A percentile compares a stretch with the other conserved stretches of the same genome.
Evolutionary conservation across 208 protist species (phyloP).

Genomic region (Angomonas deanei): DNA sequence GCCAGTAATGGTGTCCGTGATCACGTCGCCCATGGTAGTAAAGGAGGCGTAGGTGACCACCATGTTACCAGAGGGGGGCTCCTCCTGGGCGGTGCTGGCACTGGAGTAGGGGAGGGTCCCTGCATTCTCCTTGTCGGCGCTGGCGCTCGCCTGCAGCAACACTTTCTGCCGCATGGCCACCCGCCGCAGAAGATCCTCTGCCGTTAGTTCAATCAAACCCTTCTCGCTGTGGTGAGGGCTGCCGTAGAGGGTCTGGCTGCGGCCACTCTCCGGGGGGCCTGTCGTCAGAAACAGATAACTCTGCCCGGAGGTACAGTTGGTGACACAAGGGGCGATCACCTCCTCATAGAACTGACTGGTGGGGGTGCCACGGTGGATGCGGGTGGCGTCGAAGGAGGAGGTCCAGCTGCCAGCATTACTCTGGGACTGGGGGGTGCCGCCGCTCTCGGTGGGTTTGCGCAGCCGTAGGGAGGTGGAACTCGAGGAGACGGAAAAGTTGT

Average conservation of each 20-base stretch:
- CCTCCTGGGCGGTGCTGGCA: not conserved
- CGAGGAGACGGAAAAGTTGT: conserved; percentile 37
- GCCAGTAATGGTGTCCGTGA: conserved; percentile 52
- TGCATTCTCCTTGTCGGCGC: conserved; percentile 2
- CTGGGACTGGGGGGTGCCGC: not conserved
- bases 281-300: conserved; percentile 80
- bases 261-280: conserved; percentile 71
- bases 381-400: conserved; percentile 55
- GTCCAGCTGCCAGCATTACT: conserved; percentile 29
- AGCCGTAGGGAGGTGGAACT: not conserved
- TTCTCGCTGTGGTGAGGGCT: conserved; percentile 72
- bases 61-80: conserved; percentile 15
- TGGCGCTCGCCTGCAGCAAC: conserved; percentile 13
- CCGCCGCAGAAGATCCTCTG: conserved; percentile 56
- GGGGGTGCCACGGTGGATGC: conserved; percentile 66
- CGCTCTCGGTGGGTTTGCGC: not conserved
- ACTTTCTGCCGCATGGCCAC: conserved; percentile 27
- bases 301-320: conserved; percentile 71
- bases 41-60: conserved; percentile 81
- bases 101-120: not conserved
- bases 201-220: conserved; percentile 77
- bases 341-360: conserved; percentile 72
- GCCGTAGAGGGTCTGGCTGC: conserved; percentile 84
- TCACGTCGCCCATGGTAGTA: conserved; percentile 52
- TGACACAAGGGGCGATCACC: conserved; percentile 75